Base-by-base conservation (phyloP, 768 basidiomycete species). In the Crucibulum laeve region DNA sequence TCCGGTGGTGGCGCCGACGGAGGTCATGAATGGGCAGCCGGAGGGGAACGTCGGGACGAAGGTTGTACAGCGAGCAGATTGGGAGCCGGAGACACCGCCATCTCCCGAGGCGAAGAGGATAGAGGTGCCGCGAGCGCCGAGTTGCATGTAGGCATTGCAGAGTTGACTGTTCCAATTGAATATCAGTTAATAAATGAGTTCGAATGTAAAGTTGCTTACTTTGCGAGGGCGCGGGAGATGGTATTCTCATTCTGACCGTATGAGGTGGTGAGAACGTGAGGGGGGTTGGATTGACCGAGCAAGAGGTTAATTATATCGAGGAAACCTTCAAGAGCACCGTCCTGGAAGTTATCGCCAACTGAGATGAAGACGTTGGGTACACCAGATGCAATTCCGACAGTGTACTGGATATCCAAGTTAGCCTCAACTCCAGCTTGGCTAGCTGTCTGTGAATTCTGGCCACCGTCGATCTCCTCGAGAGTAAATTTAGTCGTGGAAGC, bases 101-200 rank as follows among this genome's bases (percentile, higher is more conserved):
- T 80, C 77, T 18, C 80, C 77, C 14, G 72, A 70, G 22, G 68
- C 56, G 57, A 77, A 77, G 17, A 73, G 49, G 26, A 81, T 22
- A 4, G 75, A 73, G 15, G 71, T 59, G 4, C 79, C 80, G 1
- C 74, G 70, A 11, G 65, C 67, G 17, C 77, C 75, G 28, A 80
- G 69, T 30, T 56, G 55, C 28, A 52, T 50, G 49, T 60, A 63
- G 1, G 55, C 49, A 39, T 63, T 56, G 46, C 61, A 63, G 1
- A 63, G 35, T 18, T 37, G 35, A 18, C 35, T 37, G 35, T 37
- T n/a, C n/a, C n/a, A 21, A 37, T n/a, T n/a, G 35, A 21, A 11
- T 4, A 21, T 37, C 14, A 37, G 35, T 14, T 18, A 37, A 37
- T 10, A 18, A 10, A n/a, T 37, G 14, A 10, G 13, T 37, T 14